Evolutionary conservation across 805 yeast species (phyloP).

Genomic region (Wickerhamiella occidentalis): DNA sequence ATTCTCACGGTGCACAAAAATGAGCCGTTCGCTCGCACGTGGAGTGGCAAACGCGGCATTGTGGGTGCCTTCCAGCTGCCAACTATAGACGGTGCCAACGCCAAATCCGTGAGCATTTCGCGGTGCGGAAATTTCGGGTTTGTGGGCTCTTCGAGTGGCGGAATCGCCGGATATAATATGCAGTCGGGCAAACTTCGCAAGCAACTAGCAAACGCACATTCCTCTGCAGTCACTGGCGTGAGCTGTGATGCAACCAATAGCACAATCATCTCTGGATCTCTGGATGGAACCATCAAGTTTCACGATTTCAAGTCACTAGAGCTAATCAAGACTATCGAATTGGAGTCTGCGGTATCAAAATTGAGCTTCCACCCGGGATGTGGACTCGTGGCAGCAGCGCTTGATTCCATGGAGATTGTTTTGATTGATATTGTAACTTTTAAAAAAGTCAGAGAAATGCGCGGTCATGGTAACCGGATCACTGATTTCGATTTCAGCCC

Average conservation of each 20-base stretch:
- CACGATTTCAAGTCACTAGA: conserved; percentile 68
- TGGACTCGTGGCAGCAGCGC: conserved; percentile 70
- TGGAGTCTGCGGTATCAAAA: conserved; percentile 67
- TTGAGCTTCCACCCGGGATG: conserved; percentile 71
- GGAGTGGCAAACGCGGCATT: conserved; percentile 71
- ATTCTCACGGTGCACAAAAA: conserved; percentile 79
- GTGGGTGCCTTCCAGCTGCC: conserved; percentile 61
- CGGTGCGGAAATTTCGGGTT: conserved; percentile 93
- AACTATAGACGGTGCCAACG: conserved; percentile 69
- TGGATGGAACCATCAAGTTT: conserved; percentile 82
- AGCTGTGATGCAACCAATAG: conserved; percentile 85
- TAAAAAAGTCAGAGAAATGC: conserved; percentile 69
- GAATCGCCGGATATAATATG: conserved; percentile 72
- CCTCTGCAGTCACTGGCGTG: conserved; percentile 65
- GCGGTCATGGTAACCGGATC: conserved; percentile 82
- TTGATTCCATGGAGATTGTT: conserved; percentile 76
- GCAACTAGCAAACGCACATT: conserved; percentile 52
- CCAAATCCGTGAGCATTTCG: conserved; percentile 65
- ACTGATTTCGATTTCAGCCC: conserved; percentile 85
- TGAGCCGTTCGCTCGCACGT: conserved; percentile 74
- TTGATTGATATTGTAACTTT: conserved; percentile 74
- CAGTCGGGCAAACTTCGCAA: conserved; percentile 82
- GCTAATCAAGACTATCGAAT: conserved; percentile 49
- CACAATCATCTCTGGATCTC: conserved; percentile 71
- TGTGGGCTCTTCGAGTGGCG: conserved; percentile 80